Conservation (phyloP, 75 land plant genomes). For the Cunninghamia lanceolata region DNA sequence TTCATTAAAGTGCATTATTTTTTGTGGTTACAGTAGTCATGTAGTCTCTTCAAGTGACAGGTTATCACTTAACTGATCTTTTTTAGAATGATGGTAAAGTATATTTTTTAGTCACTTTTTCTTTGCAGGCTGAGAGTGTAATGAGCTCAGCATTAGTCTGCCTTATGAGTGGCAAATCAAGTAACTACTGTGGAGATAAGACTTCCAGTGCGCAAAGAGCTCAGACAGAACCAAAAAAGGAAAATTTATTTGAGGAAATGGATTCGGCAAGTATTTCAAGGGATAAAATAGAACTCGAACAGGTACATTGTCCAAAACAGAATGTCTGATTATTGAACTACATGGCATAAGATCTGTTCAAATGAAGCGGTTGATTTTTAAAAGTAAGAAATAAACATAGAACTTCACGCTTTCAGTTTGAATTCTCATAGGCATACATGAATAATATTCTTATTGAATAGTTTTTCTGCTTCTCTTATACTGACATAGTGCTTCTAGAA, state of each 20-base stretch:
- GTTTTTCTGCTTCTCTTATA: background rate
- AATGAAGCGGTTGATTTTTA: background rate
- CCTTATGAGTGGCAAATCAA: slow-evolving; percentile 10
- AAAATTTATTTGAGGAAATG: background rate
- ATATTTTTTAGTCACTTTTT: background rate
- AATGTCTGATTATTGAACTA: background rate
- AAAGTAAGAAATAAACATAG: background rate
- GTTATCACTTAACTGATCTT: background rate
- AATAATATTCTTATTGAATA: background rate
- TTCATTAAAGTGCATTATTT: background rate
- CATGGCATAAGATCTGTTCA: background rate
- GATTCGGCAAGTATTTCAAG: slow-evolving; percentile 9
- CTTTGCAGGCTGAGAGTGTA: slow-evolving; percentile 5
- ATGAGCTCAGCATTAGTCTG: slow-evolving; percentile 1
- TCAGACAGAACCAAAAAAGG: background rate
- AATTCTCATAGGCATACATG: background rate
- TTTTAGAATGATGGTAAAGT: background rate
- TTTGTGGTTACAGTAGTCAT: background rate
- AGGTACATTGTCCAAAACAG: background rate
- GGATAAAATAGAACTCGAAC: slow-evolving; percentile 5
- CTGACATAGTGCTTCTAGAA: background rate
- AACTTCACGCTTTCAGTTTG: background rate
- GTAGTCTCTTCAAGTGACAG: background rate
- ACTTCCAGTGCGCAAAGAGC: background rate
- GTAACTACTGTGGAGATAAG: background rate